Base-by-base conservation (phyloP, 768 basidiomycete species). In the Collybia nuda region DNA sequence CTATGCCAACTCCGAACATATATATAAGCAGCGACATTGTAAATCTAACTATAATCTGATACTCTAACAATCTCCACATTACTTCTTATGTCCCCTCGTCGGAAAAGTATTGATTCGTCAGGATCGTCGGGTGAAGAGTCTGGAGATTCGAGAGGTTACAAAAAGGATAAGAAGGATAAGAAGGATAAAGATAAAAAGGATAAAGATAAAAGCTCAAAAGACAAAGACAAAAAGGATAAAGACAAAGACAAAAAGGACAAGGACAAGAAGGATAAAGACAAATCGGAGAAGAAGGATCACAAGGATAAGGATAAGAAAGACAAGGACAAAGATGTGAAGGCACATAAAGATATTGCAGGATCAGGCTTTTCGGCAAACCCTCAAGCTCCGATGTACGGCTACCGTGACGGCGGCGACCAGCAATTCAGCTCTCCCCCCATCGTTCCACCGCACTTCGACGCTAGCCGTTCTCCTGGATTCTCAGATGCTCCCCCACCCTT, bases 71-170 rank as follows among this genome's bases (percentile, higher is more conserved):
- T 11, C 2, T 32, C 14, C 14, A 32, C 32, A 32, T 11, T 32
- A 32, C 32, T 11, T 32, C 14, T 11, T 11, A 45, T 46, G 37
- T n/a, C 22, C 32, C 38, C 50, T 47, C 64, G 66, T 43, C 62
- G 63, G 53, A 66, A 57, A 48, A 67, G 67, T 50, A 44, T 66
- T 22, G 67, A 67, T 51, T 69, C 67, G 0, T 66, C 62, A 2
- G 56, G 53, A 19, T 63, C 64, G 11, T 63, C 66, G 9, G 56
- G 56, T 41, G 60, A 61, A 8, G 62, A 62, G 2, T 64, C 62
- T 21, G 56, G 39, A 29, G 51, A 24, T 23, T 38, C 40, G 5
- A 32, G 38, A 19, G 47, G 39, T 21, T 24, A 55, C 19, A 48
- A 55, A 39, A 49, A 59, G 40, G 50, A 52, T 22, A 51, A 54